Base-by-base conservation (phyloP, 495 filamentous ascomycete genomes). In the Hypomontagnella monticulosa region DNA sequence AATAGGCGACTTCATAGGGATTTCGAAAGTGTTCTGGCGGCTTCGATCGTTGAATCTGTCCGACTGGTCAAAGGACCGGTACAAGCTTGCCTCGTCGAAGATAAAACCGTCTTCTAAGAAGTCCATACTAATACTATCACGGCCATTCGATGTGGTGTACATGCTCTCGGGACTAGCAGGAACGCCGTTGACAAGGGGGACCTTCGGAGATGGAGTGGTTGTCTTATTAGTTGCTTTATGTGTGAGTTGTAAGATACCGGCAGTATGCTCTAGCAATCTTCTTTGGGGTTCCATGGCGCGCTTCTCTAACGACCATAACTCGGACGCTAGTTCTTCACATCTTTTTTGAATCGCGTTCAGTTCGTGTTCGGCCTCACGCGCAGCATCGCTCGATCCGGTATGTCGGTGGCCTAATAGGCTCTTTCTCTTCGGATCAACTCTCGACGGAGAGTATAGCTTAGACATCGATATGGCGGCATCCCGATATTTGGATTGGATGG, bases 401-500 rank as follows among this genome's bases (percentile, higher is more conserved):
- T 77, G 72, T 43, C 75, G 79, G 67, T 76, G 80, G 10, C 84
- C 83, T 43, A 87, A 77, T 3, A 87, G 72, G 55, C 87, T 89
- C 56, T 81, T 78, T 36, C 76, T 73, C 67, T 76, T 82, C 48
- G 62, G 76, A 37, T 74, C 80, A 19, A 61, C 68, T 58, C 37
- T 75, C 4, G 73, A 66, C 1, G 76, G 76, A 18, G 84, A 85
- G 71, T 96, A 90, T 20, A 99, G 78, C 65, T 91, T 83, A 42
- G 86, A 87, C 72, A 99, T 88, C 12, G 91, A 95, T 59, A 89
- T 83, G 9, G 96, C 93, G 0, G 95, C 96, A 83, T 97, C 94
- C 60, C 92, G 88, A 58, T 97, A 89, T 77, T 97, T 98, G 18
- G 87, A 91, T 71, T 99, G 95, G 44, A 97, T 87, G n/a, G 88